Percentiles rank a stretch among this genome's conserved stretches.
Conservation (phyloP, 495 filamentous ascomycete species). For the Lepidopterella palustris region DNA sequence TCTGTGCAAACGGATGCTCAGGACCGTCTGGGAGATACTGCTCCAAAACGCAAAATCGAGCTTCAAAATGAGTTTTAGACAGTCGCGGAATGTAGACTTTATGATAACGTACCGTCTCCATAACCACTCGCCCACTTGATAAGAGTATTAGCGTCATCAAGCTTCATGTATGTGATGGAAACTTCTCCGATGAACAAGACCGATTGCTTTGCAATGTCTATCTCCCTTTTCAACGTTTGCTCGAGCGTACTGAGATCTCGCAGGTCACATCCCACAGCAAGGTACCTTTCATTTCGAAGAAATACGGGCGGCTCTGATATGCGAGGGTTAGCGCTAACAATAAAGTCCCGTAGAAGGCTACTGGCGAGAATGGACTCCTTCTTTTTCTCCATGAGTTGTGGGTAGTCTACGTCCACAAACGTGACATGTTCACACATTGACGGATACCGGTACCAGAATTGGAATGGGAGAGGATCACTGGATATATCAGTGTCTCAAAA, state of each 20-base stretch:
- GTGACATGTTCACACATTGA: slow-evolving; percentile 47
- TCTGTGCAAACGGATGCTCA: slow-evolving; percentile 75
- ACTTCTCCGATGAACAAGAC: slow-evolving; percentile 84
- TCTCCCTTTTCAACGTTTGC: slow-evolving; percentile 46
- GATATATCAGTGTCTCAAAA: neutral
- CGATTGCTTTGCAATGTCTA: slow-evolving; percentile 50
- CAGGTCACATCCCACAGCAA: slow-evolving; percentile 78
- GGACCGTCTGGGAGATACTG: slow-evolving; percentile 74
- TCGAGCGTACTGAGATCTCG: slow-evolving; percentile 55
- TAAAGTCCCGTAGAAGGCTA: slow-evolving; percentile 47
- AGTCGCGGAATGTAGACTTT: neutral
- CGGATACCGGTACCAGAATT: slow-evolving; percentile 61
- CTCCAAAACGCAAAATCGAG: slow-evolving; percentile 77
- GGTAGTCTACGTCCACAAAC: slow-evolving; percentile 87
- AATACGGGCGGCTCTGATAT: slow-evolving; percentile 5
- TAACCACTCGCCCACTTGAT: slow-evolving; percentile 40
- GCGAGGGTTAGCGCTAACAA: slow-evolving; percentile 26
- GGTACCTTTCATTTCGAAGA: slow-evolving; percentile 62
- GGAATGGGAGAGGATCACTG: slow-evolving; percentile 89
- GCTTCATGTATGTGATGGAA: slow-evolving; percentile 85
- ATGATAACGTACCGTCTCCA: slow-evolving; percentile 12
- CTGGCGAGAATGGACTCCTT: slow-evolving; percentile 55
- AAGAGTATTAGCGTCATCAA: slow-evolving; percentile 60
- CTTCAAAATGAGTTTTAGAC: slow-evolving; percentile 12
- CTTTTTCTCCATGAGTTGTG: slow-evolving; percentile 72